phyloP scores from a whole-genome alignment of 192 early-diverging fungal species.

The Spizellomyces punctatus region DNA sequence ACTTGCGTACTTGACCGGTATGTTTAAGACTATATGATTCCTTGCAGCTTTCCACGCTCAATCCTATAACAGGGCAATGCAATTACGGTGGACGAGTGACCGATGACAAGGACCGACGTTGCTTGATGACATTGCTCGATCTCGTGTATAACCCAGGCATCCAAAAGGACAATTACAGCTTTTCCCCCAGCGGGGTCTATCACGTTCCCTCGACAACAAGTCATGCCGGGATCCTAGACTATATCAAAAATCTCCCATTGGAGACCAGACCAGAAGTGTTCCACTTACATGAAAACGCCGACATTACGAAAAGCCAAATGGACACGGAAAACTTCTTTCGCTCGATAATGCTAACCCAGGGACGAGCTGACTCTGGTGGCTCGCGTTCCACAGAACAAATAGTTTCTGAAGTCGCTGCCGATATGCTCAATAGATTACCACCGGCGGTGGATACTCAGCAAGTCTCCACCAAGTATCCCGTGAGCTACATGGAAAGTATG shows the following conservation, averaged over 20 bases:
- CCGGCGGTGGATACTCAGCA: constrained; percentile 46
- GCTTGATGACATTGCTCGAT: constrained; percentile 48
- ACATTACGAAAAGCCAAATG: constrained; percentile 62
- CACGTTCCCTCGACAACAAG: constrained; percentile 45
- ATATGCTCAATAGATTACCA: constrained; percentile 58
- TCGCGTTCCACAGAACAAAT: constrained; percentile 57
- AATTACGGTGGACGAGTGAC: constrained; percentile 66
- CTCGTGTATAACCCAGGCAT: constrained; percentile 54
- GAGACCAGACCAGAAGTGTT: constrained; percentile 64
- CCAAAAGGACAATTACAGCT: constrained; percentile 43
- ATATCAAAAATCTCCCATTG: constrained; percentile 55
- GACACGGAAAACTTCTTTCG: constrained; percentile 62
- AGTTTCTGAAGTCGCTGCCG: constrained; percentile 53
- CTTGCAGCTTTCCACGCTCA: constrained; percentile 18
- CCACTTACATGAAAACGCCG: constrained; percentile 64
- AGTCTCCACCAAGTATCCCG: constrained; percentile 56
- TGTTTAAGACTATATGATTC: constrained; percentile 11
- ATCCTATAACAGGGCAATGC: constrained; percentile 48
- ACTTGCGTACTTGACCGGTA: constrained; percentile 58
- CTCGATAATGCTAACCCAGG: constrained; percentile 56
- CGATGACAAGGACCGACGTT: constrained; percentile 63
- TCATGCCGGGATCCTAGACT: constrained; percentile 49
- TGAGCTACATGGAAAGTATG: constrained; percentile 62
- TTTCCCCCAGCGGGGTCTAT: constrained; percentile 54
- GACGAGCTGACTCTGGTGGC: constrained; percentile 43